phyloP scores from a whole-genome alignment of 2,329 filamentous ascomycete genomes.

The Penicillium occitanis region DNA sequence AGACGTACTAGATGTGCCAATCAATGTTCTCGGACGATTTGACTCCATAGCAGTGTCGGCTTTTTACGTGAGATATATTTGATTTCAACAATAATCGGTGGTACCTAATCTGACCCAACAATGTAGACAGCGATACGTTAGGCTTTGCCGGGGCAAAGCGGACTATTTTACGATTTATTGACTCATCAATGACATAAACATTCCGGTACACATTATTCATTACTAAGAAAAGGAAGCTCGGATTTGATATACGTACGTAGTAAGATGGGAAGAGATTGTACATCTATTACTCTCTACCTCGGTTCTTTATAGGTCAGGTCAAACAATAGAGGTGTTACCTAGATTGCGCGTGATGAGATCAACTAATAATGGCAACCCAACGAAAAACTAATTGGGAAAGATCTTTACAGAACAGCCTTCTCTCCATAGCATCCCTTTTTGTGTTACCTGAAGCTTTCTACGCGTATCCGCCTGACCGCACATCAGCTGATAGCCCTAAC shows the following conservation, averaged over 20 bases:
- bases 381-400: background rate
- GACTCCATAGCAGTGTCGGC: background rate
- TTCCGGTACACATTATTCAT: background rate
- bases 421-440: background rate
- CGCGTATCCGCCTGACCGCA: too few species aligned
- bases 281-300: background rate
- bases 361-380: background rate
- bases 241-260: background rate
- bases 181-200: conserved; percentile 1
- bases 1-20: background rate
- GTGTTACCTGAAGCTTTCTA: background rate
- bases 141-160: background rate
- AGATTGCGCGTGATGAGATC: background rate
- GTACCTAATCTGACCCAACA: conserved; percentile 5
- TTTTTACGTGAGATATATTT: background rate
- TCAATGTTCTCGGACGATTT: background rate
- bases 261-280: background rate
- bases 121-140: background rate
- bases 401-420: background rate
- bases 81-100: background rate
- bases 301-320: background rate
- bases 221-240: background rate
- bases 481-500: too few species aligned
- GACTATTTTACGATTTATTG: background rate
- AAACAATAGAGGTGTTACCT: background rate